Base-by-base conservation (phyloP, 352 stramenopile species). In the Phytophthora europaea region DNA sequence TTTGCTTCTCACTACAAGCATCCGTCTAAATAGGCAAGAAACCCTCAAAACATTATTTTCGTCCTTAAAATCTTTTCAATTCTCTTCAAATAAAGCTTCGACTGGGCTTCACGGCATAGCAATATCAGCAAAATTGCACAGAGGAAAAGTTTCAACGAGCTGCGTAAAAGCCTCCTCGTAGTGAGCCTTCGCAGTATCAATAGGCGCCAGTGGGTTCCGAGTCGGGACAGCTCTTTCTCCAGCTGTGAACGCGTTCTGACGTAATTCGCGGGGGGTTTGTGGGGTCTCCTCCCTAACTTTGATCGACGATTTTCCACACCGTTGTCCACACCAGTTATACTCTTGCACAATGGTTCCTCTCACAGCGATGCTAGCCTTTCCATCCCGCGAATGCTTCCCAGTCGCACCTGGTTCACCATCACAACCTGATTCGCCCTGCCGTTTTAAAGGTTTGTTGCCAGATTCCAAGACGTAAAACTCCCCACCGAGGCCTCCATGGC, bases 381-480 rank as follows among this genome's bases (percentile, higher is more conserved):
- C 61, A 61, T 53, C 23, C 0, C 6, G 5, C 5, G 61, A 67
- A 31, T 15, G 2, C 16, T 12, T 38, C 18, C 61, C 22, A 13
- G 4, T 0, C 8, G 2, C 7, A 23, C 50, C 34, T 18, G 22
- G 34, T 23, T 28, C 16, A n/a, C 45, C 45, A 31, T 6, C 12
- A 0, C 1, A 10, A 13, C 59, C 45, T 6, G 28, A 16, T 0
- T 9, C 33, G 1, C 50, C 50, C 6, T 56, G 20, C 23, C 33
- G 47, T 20, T 33, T 54, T 28, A 61, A 13, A 13, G 3, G 12
- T 6, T 10, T 51, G 22, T 47, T 1, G 1, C 34, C 48, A 33
- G 34, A 40, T 67, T 61, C 22, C 45, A 54, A 28, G 6, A 68
- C 18, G n/a, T 23, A 23, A 23, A 61, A 54, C 3, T 34, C 10